Conservation (phyloP, 1,284 basidiomycete species). For the Apiotrichum sp. region DNA sequence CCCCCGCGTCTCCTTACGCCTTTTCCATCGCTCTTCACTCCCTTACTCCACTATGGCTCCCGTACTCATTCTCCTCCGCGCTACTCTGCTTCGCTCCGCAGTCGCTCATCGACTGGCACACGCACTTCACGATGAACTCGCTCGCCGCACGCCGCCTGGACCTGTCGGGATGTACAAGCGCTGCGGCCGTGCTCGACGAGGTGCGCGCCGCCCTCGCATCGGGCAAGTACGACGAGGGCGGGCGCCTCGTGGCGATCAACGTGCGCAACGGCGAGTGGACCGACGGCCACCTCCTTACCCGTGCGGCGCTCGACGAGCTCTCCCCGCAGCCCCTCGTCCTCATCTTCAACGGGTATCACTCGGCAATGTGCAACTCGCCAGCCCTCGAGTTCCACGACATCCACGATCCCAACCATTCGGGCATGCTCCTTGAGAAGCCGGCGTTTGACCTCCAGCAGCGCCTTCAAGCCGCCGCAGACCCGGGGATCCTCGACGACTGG, state of each 20-base stretch:
- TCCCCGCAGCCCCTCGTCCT: slow-evolving; percentile 26
- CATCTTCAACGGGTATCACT: slow-evolving; percentile 37
- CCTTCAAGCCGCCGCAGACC: slow-evolving; percentile 21
- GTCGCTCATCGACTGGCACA: slow-evolving; percentile 32
- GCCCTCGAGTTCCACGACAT: slow-evolving; percentile 20
- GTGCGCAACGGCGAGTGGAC: slow-evolving; percentile 31
- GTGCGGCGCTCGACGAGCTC: slow-evolving; percentile 22
- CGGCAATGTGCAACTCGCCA: slow-evolving; percentile 27
- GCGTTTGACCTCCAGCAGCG: slow-evolving; percentile 25
- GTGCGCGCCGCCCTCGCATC: slow-evolving; percentile 15
- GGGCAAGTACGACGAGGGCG: slow-evolving; percentile 17
- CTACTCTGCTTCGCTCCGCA: not conserved
- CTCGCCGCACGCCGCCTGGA: slow-evolving; percentile 23
- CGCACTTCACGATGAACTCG: slow-evolving; percentile 28
- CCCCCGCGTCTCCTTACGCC: too few species aligned
- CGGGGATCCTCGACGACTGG: slow-evolving; percentile 22
- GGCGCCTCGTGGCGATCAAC: slow-evolving; percentile 20
- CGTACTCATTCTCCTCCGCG: too few species aligned
- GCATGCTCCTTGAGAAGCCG: slow-evolving; percentile 25
- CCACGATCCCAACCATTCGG: slow-evolving; percentile 8
- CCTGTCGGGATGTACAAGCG: slow-evolving; percentile 19
- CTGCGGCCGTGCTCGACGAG: slow-evolving; percentile 16
- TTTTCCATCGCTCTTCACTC: too few species aligned
- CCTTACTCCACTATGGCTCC: too few species aligned
- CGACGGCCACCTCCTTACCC: slow-evolving; percentile 23